These are phyloP conservation scores for Sporobolomyces pararoseus DNA, from an alignment of 768 basidiomycete species.

Conservation along the genomic window DNA sequence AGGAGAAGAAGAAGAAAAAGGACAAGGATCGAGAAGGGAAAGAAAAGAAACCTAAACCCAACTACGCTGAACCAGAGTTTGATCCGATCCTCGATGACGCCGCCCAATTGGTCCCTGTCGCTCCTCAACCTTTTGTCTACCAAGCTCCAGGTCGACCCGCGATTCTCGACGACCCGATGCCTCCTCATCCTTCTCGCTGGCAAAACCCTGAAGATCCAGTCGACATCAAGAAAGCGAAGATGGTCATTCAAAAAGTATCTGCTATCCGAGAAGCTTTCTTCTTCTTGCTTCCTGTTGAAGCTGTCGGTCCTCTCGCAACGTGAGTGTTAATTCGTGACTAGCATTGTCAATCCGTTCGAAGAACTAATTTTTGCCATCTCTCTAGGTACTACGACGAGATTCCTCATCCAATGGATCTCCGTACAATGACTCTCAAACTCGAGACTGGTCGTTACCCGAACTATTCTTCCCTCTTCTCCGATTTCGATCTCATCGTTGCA, in stretches of 20 bases:
- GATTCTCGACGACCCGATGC: slow-evolving; percentile 29
- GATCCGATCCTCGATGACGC: slow-evolving; percentile 44
- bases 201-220: slow-evolving; percentile 52
- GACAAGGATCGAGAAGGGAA: slow-evolving; percentile 45
- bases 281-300: slow-evolving; percentile 79
- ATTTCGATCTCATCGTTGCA: slow-evolving; percentile 73
- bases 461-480: slow-evolving; percentile 76
- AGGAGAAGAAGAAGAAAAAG: slow-evolving; percentile 47
- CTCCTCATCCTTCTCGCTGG: slow-evolving; percentile 15
- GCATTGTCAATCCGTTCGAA: too few species aligned
- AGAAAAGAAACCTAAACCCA: slow-evolving; percentile 42
- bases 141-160: slow-evolving; percentile 30
- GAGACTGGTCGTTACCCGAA: slow-evolving; percentile 62
- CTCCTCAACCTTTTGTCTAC: not conserved
- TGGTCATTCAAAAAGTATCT: slow-evolving; percentile 60
- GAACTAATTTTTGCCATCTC: not conserved
- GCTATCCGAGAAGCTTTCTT: slow-evolving; percentile 66
- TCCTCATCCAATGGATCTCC: slow-evolving; percentile 84
- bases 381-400: slow-evolving; percentile 87
- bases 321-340: slow-evolving; percentile 59
- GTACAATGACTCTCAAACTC: slow-evolving; percentile 70
- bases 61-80: slow-evolving; percentile 37
- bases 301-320: slow-evolving; percentile 82
- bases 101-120: slow-evolving; percentile 46
- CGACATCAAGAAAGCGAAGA: slow-evolving; percentile 78